Percentiles rank a stretch among this genome's conserved stretches.
These are phyloP conservation scores for Nannizzia gypsea DNA, from an alignment of 2,329 filamentous ascomycete species.

Conservation along the genomic window DNA sequence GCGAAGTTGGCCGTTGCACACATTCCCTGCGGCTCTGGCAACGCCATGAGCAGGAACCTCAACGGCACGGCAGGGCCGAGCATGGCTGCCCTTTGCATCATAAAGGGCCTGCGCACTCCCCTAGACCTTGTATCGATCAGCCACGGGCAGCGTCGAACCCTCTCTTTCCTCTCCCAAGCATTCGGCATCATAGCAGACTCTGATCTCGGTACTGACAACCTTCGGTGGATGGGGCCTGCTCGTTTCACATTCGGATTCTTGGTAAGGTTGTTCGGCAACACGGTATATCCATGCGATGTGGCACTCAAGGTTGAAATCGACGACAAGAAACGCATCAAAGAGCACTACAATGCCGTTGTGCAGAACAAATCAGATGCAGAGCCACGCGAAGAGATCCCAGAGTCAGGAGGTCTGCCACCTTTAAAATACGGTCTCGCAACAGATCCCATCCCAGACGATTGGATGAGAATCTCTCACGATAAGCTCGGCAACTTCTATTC, in stretches of 20 bases:
- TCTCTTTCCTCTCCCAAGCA: constrained; percentile 85
- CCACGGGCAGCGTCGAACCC: constrained; percentile 58
- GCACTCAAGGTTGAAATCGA: constrained; percentile 72
- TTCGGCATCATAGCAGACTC: constrained; percentile 82
- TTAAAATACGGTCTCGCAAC: constrained; percentile 69
- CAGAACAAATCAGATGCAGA: constrained; percentile 21
- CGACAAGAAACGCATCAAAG: constrained; percentile 60
- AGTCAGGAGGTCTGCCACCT: constrained; percentile 51
- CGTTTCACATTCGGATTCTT: constrained; percentile 79
- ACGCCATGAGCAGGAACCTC: constrained; percentile 83
- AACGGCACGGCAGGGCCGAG: constrained; percentile 68
- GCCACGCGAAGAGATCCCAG: constrained; percentile 28
- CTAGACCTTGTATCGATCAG: constrained; percentile 82
- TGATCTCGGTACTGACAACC: constrained; percentile 77
- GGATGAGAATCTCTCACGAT: constrained; percentile 61
- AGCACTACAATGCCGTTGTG: constrained; percentile 52
- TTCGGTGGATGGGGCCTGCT: constrained; percentile 83
- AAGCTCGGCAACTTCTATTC: constrained; percentile 86
- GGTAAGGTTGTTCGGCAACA: constrained; percentile 62
- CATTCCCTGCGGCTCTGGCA: constrained; percentile 85
- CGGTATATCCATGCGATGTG: constrained; percentile 77
- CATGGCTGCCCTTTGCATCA: constrained; percentile 65
- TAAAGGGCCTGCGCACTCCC: constrained; percentile 77
- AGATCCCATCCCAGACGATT: constrained; percentile 63
- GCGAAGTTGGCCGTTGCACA: constrained; percentile 69